Base-by-base conservation (phyloP, 345 rosid species). In the Eucalyptus polybractea region DNA sequence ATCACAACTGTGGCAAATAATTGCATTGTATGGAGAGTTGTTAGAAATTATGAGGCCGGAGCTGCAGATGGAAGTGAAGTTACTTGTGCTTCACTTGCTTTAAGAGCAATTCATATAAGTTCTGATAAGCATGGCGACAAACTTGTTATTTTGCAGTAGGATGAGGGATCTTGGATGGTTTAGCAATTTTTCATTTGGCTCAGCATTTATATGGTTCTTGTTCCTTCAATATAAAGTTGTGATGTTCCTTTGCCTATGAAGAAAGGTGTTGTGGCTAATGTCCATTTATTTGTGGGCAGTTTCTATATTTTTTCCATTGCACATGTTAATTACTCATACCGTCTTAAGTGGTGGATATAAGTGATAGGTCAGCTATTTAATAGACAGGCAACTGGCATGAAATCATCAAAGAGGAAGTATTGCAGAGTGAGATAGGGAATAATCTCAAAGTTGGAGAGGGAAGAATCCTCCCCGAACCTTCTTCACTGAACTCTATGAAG, bases 321-420 rank as follows among this genome's bases (percentile, higher is more conserved):
- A 27, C 81, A 29, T 27, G 85, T 80, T 81, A 83, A 40, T 37
- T 89, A 62, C 85, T 11, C 47, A 42, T 31, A 60, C 49, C 15
- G 29, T 54, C 40, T 81, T 27, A 53, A 80, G 47, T 81, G 87
- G 45, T 51, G 53, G 72, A 53, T 21, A 49, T 86, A 44, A n/a
- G 17, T 85, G 65, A 86, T 60, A 87, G 25, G 51, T 85, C 50
- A 56, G 86, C 21, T 47, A 44, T 54, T 47, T 89, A 90, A 88
- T 91, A 97, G 99, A 92, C 95, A 33, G 96, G 97, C 92, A 95
- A 93, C 93, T 96, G 98, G 92, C 98, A 96, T 86, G 98, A 97
- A 80, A 87, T 89, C 86, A 90, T 92, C 88, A 89, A 95, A 89
- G 92, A 89, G 65, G 91, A 89, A 56, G 90, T 72, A 80, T 89